Evolutionary conservation across 176 grass and related monocot species (phyloP).

Genomic region (Avena eriantha): DNA sequence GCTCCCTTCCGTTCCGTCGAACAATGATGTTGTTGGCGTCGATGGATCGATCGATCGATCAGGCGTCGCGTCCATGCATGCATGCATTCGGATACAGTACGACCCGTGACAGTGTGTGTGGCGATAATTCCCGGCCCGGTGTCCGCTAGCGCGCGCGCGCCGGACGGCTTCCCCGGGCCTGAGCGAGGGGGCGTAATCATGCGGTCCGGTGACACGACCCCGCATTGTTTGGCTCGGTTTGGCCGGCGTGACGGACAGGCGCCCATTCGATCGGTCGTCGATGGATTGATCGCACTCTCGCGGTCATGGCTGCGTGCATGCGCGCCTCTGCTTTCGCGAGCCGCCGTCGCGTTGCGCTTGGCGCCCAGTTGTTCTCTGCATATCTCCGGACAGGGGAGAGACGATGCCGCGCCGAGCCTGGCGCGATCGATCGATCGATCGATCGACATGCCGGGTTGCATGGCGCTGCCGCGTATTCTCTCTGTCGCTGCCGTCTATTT

Average conservation of each 20-base stretch:
- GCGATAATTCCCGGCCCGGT: background rate
- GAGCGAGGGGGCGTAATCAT: conserved; percentile 44
- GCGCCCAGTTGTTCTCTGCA: conserved; percentile 44
- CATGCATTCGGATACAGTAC: background rate
- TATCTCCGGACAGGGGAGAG: background rate
- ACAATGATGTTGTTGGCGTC: conserved; percentile 19
- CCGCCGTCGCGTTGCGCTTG: conserved; percentile 60
- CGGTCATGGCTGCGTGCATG: background rate
- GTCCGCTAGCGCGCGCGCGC: conserved; percentile 17
- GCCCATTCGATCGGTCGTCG: background rate
- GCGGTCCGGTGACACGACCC: conserved; percentile 47
- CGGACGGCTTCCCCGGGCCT: background rate
- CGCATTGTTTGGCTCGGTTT: background rate
- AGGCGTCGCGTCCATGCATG: conserved; percentile 27
- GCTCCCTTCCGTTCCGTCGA: background rate
- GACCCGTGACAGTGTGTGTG: background rate
- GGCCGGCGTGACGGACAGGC: background rate
- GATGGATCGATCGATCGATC: background rate
- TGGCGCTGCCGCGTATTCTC: background rate
- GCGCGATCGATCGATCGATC: background rate
- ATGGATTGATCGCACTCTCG: background rate
- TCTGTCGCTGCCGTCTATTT: conserved; percentile 2
- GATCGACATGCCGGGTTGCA: too few species aligned
- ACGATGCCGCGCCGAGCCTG: too few species aligned
- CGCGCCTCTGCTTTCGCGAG: conserved; percentile 48